Base-by-base conservation (phyloP, 495 filamentous ascomycete genomes). In the Penicillium macrosclerotiorum region DNA sequence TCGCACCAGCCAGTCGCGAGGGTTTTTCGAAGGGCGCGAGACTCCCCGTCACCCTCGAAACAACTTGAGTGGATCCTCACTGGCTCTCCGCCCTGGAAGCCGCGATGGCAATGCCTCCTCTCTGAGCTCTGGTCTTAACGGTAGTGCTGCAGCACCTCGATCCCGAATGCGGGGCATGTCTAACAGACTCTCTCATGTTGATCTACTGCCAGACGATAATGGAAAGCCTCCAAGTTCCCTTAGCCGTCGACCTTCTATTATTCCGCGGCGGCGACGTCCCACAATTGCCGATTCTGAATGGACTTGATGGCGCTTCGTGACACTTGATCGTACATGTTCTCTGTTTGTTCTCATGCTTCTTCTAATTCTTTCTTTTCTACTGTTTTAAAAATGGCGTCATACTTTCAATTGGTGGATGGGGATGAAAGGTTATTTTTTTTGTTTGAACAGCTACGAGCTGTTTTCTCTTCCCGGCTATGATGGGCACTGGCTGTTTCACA, bases 81-180 rank as follows among this genome's bases (percentile, higher is more conserved):
- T 72, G 8, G 63, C 57, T 9, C 58, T 75, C 22, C 64, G 76
- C 43, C 74, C 75, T 38, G 63, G 62, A n/a, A 78, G 75, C 51
- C 62, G 75, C 37, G 75, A 78, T 44, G 72, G 75, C 22, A 67
- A 42, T 42, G 53, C 56, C 11, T 50, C 67, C 8, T 57, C 49
- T 16, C 59, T 70, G 11, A 36, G 60, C 8, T 59, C 68, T 13
- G 64, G 56, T 1, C 45, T 63, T 5, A 68, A 68, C 49, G 67
- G 67, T 32, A 64, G 50, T 32, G 51, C 64, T 18, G 62, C 64
- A 5, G 59, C 58, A n/a, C 52, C 63, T n/a, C 71, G 75, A 34
- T 66, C 63, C 39, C 63, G 76, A 38, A 41, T 76, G 27, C 72
- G 76, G 12, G 69, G 67, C 16, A 60, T 75, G 27, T 64, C 69